Evolutionary conservation across 2,329 filamentous ascomycete genomes (phyloP), one percentile per base, ranked within the genome.

Genomic region (Colletotrichum eleusines): DNA sequence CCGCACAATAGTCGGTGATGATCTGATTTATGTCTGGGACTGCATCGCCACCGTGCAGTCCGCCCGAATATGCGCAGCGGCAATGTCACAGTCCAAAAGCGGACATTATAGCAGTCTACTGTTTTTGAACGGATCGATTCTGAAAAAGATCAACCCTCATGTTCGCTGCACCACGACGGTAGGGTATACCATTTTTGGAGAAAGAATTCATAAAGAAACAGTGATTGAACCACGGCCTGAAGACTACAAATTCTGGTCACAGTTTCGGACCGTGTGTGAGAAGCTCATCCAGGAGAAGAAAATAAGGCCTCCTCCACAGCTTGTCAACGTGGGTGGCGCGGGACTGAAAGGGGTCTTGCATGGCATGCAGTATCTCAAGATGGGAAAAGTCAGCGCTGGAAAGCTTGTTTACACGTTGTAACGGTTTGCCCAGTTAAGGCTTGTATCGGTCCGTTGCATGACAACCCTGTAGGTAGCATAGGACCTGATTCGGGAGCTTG

Each of bases 151-250:
- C 38, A 84, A 85, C 73, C 76, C 79, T 28, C 79, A 78, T 71
- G 78, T 23, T 74, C 31, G 4, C 44, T 75, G 9, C 67, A 72
- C 48, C 8, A 53, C 63, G 14, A 82, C 81, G 2, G 63, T 85
- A 3, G 81, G 75, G 1, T 86, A 85, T 74, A 81, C 81, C 7
- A 77, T 78, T 5, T 72, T 84, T 4, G 83, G 82, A 20, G 80
- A 82, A 71, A 46, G 46, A 2, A 82, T 80, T 6, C 20, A 38
- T 70, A 33, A 65, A 16, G 76, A 51, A 11, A 51, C 75, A 7
- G 66, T 73, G 31, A 40, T 67, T 5, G 61, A 69, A 8, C 23
- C 48, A 61, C 76, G 42, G 76, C 77, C 60, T n/a, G 78, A 76
- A n/a, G 76, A 84, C 65, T 75, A 76, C 18, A 77, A 80, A 50